Conservation (phyloP, 1,284 basidiomycete genomes). For the Moniliella sp. region DNA sequence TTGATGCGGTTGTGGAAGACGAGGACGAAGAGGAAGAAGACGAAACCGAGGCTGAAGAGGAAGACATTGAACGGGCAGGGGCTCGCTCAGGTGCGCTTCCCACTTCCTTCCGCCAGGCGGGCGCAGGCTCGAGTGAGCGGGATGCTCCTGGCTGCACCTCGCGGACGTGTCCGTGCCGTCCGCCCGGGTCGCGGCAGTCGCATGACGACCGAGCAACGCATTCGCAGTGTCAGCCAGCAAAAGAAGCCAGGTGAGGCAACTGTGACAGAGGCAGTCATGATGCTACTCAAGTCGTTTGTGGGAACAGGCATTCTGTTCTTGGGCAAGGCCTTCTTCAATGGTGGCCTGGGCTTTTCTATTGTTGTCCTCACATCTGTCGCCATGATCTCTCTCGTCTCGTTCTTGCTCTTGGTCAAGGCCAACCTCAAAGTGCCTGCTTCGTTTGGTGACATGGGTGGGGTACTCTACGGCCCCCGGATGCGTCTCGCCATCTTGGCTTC, state of each 20-base stretch:
- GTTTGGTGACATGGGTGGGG: conserved; percentile 88
- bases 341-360: conserved; percentile 73
- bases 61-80: conserved; percentile 2
- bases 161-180: too few species aligned
- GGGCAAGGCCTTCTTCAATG: conserved; percentile 91
- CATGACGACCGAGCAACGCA: not conserved
- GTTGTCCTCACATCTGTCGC: conserved; percentile 62
- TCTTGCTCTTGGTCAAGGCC: conserved; percentile 69
- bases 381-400: conserved; percentile 71
- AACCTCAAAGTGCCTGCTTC: conserved; percentile 73
- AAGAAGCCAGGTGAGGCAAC: conserved; percentile 19
- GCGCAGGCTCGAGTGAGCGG: not conserved
- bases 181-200: not conserved
- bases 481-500: conserved; percentile 66
- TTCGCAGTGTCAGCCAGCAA: not conserved
- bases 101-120: not conserved
- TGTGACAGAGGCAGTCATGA: conserved; percentile 29
- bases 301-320: conserved; percentile 90
- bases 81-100: too few species aligned
- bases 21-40: conserved; percentile 13
- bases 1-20: conserved; percentile 19
- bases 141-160: not conserved
- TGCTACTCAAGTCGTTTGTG: conserved; percentile 59
- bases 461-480: conserved; percentile 78
- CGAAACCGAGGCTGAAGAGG: conserved; percentile 8